Percentiles rank a stretch among this genome's conserved stretches.
Evolutionary conservation across 192 early-diverging fungal genomes (phyloP).

Genomic region (Backusella liffmaniae): DNA sequence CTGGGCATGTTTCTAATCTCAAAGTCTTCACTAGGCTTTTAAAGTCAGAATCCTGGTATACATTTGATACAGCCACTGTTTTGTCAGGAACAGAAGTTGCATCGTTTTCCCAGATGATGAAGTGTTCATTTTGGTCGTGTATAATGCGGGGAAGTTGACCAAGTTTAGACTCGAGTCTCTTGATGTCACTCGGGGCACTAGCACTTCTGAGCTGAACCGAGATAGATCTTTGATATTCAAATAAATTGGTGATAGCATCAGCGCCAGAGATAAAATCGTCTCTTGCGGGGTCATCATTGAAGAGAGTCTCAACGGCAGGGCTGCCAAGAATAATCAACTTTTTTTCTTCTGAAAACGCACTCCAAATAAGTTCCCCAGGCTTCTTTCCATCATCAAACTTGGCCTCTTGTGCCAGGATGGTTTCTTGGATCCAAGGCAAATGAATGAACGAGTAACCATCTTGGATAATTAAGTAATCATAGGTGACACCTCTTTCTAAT

Average conservation of each 20-base stretch:
- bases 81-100: constrained; percentile 32
- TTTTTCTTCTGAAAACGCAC: background rate
- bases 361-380: background rate
- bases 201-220: background rate
- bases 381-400: background rate
- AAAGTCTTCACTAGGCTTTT: constrained; percentile 17
- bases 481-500: constrained; percentile 19
- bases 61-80: constrained; percentile 35
- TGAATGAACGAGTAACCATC: constrained; percentile 35
- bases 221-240: background rate
- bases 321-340: background rate
- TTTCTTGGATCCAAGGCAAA: constrained; percentile 12
- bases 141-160: background rate
- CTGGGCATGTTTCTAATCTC: background rate
- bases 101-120: constrained; percentile 43
- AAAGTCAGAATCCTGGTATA: constrained; percentile 50
- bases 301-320: background rate
- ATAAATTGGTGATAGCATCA: background rate
- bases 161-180: background rate
- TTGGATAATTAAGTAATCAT: constrained; percentile 41
- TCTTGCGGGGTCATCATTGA: background rate
- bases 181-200: background rate
- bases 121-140: constrained; percentile 6
- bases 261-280: background rate
- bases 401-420: background rate